Conservation (phyloP, 2,329 filamentous ascomycete species). For the Cladorrhinum sp. region DNA sequence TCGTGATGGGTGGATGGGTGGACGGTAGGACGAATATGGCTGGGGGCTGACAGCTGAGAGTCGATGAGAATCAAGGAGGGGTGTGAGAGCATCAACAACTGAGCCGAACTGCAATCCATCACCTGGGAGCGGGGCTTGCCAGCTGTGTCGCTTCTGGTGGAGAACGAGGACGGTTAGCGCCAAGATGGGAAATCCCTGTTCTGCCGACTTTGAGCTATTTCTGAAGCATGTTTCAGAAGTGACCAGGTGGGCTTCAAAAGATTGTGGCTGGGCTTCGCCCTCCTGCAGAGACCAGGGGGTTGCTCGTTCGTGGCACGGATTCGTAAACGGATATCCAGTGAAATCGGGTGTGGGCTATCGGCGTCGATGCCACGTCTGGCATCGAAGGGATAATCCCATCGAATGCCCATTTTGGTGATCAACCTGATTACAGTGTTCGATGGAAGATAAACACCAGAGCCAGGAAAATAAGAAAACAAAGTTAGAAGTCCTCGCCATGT, state of each 20-base stretch:
- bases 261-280: slow-evolving; percentile 26
- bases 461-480: neutral
- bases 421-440: neutral
- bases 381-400: neutral
- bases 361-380: neutral
- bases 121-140: slow-evolving; percentile 2
- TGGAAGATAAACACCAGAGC: neutral
- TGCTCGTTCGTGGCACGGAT: slow-evolving; percentile 10
- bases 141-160: slow-evolving; percentile 7
- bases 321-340: slow-evolving; percentile 1
- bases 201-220: slow-evolving; percentile 27
- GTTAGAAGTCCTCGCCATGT: neutral
- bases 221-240: slow-evolving; percentile 32
- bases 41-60: slow-evolving; percentile 2
- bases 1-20: too few species aligned
- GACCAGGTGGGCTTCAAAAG: slow-evolving; percentile 23
- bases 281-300: slow-evolving; percentile 22
- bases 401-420: too few species aligned
- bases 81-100: neutral
- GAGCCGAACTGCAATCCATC: neutral
- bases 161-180: slow-evolving; percentile 7
- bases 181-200: slow-evolving; percentile 11
- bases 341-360: neutral
- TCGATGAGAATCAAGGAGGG: neutral
- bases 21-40: neutral